Evolutionary conservation across 2,329 filamentous ascomycete species (phyloP).

Genomic region (Chlorencoelia australis): DNA sequence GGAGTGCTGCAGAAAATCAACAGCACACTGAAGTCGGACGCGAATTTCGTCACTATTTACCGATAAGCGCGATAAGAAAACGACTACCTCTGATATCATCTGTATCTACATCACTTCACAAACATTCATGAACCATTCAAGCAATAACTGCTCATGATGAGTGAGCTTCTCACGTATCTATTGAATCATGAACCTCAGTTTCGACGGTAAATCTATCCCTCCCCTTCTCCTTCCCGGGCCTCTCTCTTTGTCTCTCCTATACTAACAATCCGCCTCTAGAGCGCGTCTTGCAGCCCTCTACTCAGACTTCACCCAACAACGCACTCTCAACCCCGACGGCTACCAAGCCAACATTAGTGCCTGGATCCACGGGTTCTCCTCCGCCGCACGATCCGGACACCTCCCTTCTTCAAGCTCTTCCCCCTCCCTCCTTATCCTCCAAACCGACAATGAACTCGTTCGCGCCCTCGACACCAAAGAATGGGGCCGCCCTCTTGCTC

Average conservation of each 20-base stretch:
- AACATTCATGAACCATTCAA: conserved; percentile 4
- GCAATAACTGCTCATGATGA: conserved; percentile 35
- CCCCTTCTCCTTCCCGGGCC: not conserved
- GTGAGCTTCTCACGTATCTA: conserved; percentile 59
- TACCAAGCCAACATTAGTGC: conserved; percentile 71
- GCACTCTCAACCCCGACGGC: conserved; percentile 71
- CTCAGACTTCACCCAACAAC: conserved; percentile 71
- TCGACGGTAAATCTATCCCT: conserved; percentile 35
- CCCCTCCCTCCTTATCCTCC: conserved; percentile 41
- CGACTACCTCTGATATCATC: conserved; percentile 3
- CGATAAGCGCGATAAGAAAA: conserved; percentile 14
- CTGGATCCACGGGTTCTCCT: conserved; percentile 67
- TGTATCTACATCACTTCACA: not conserved
- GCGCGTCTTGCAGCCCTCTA: conserved; percentile 76
- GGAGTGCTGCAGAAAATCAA: no score
- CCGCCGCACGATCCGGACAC: conserved; percentile 53
- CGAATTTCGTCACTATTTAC: conserved; percentile 5
- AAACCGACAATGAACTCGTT: conserved; percentile 52
- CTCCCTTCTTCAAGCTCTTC: conserved; percentile 34
- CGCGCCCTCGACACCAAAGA: conserved; percentile 64
- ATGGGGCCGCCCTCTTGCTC: conserved; percentile 69
- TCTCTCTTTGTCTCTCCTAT: conserved; percentile 1
- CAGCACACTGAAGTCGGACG: no score
- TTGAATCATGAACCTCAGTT: conserved; percentile 52
- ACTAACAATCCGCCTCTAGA: conserved; percentile 32